Evolutionary conservation across 257 asterid species (phyloP), one percentile per base, ranked within the genome.

Genomic region (Schizonepeta tenuifolia): DNA sequence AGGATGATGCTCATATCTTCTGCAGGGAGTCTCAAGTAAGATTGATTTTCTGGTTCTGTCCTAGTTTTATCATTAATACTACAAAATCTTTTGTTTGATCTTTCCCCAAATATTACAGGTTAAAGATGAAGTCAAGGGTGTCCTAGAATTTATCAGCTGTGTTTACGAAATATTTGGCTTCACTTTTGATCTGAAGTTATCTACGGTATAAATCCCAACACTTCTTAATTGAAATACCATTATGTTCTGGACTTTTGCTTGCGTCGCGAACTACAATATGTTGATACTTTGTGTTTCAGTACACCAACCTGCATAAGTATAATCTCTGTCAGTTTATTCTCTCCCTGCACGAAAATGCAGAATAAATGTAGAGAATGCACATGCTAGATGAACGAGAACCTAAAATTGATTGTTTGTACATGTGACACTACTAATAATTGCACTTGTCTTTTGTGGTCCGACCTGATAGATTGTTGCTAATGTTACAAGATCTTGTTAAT

Each of bases 1-100:
- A 95, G 99, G 99, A 95, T 86, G 99, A 95, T 83, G 96, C 99
- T 65, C 99, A 95, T 80, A 95, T 95, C 79, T 92, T 95, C 83
- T 95, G 99, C 91, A 84, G 96, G 88, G 98, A 95, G 83, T 87
- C 94, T 72, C 99, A 95, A 82, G 99, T 92, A 77, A 79, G 86
- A 69, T 69, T 41, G 36, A 31, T 71, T 49, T 71, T 74, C 75
- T 67, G 46, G 50, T 31, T 72, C 56, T 65, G 17, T 44, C 44
- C 24, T 56, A 14, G 77, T 17, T 31, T 26, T 24, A 43, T 69
- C 55, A 20, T 65, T 65, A 24, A 1, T n/a, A 24, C 38, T 41
- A 13, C 24, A 40, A 65, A 22, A 9, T 17, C 38, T 26, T 14
- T 61, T 21, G 18, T 79, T 65, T 82, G 71, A 81, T 77, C 22